These are phyloP conservation scores for Ulvella scutata DNA, from an alignment of 139 green algal genomes.

Conservation along the genomic window DNA sequence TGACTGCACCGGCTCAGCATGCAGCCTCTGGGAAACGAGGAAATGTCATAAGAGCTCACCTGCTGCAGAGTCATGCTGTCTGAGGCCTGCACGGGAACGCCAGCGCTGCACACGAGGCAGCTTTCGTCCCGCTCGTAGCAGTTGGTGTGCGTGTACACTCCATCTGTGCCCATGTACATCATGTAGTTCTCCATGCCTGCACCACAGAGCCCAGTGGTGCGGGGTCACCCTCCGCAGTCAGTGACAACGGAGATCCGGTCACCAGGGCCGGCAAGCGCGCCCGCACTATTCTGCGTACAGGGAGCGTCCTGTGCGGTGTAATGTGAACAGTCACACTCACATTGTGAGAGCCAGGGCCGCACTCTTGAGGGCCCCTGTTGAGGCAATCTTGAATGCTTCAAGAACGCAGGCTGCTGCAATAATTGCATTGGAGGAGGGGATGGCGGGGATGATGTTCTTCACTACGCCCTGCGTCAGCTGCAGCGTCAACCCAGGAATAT, in stretches of 20 bases:
- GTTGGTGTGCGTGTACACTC: constrained; percentile 89
- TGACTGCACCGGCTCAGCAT: not conserved
- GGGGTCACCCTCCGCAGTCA: too few species aligned
- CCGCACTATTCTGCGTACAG: too few species aligned
- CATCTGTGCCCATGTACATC: constrained; percentile 90
- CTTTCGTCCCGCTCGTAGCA: constrained; percentile 70
- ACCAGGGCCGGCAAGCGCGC: too few species aligned
- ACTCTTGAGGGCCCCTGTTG: not conserved
- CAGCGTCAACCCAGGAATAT: constrained; percentile 76
- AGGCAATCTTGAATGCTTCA: constrained; percentile 89
- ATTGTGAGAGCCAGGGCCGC: too few species aligned
- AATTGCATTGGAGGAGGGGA: constrained; percentile 97
- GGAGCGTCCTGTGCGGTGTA: too few species aligned
- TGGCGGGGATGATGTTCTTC: constrained; percentile 99
- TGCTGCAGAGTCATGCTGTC: constrained; percentile 42
- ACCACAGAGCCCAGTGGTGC: too few species aligned
- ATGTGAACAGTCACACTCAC: too few species aligned
- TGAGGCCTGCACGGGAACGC: constrained; percentile 49
- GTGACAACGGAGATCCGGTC: too few species aligned
- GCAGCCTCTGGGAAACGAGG: not conserved
- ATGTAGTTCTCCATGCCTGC: constrained; percentile 90
- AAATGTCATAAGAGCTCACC: constrained; percentile 20
- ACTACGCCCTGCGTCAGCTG: constrained; percentile 86
- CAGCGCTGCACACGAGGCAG: constrained; percentile 80
- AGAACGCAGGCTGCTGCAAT: constrained; percentile 77